Conservation (phyloP, 2,329 filamentous ascomycete genomes). For the Phyllosticta citriasiana region DNA sequence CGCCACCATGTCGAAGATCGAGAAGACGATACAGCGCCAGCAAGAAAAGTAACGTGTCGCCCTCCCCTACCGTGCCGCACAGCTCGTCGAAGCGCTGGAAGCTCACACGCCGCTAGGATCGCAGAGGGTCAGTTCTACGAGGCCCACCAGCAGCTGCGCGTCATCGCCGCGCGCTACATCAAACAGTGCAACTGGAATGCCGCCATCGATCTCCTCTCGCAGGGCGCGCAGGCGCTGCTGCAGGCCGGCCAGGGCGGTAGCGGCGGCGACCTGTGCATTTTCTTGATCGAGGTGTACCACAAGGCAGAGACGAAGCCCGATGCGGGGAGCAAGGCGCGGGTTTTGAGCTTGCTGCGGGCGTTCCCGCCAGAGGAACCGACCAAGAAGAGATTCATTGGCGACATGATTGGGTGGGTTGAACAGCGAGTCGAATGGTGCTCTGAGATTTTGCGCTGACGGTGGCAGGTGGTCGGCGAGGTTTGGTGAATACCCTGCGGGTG, state of each 20-base stretch:
- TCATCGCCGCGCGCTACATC: conserved; percentile 87
- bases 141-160: conserved; percentile 94
- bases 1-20: conserved; percentile 41
- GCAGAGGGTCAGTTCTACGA: conserved; percentile 91
- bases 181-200: conserved; percentile 77
- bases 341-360: conserved; percentile 68
- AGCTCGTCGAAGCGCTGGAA: conserved; percentile 10
- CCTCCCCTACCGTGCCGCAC: not conserved
- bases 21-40: conserved; percentile 64
- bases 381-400: conserved; percentile 81
- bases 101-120: conserved; percentile 48
- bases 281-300: conserved; percentile 83
- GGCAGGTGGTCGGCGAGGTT: conserved; percentile 71
- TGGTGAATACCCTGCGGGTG: conserved; percentile 80
- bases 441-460: not conserved
- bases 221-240: conserved; percentile 74
- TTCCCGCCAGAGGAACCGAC: conserved; percentile 81
- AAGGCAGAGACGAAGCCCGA: conserved; percentile 75
- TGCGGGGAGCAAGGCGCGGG: conserved; percentile 58
- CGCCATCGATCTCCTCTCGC: conserved; percentile 77
- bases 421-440: not conserved
- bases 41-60: conserved; percentile 54
- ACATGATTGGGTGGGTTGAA: conserved; percentile 60
- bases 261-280: conserved; percentile 78
- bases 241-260: conserved; percentile 89